Evolutionary conservation across 257 asterid species (phyloP), one percentile per base, ranked within the genome.

Genomic region (Solanum raphanifolium): DNA sequence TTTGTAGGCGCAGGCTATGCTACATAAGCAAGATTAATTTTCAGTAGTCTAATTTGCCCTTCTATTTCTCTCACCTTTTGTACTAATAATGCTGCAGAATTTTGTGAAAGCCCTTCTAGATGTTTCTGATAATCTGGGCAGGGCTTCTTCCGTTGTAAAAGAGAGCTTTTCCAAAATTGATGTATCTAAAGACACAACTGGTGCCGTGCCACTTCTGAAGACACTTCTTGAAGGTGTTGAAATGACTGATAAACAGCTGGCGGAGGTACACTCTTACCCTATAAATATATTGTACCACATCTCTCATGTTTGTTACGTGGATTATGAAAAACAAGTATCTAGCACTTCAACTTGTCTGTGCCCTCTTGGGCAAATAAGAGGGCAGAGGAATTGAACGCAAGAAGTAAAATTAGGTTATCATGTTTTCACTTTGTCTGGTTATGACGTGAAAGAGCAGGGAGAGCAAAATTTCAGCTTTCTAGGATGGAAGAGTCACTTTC

Each of bases 181-280:
- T 88, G 85, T 91, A 60, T 91, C 98, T 83, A 85, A 90, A 79
- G 98, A 94, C 87, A 89, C 93, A 62, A 87, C 91, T 74, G 99
- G 96, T 88, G 94, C 98, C 81, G 94, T 92, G 87, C 94, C 93
- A 73, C 99, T 95, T 85, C 95, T 97, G 84, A 97, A 91, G 90
- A 92, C 94, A 36, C 99, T 97, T 79, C 93, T 97, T 15, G 95
- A 94, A 90, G 99, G 99, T 89, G 99, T 97, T 87, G 99, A 96
- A 88, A 96, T 97, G 99, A 97, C 99, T 41, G 98, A 97, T 39
- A 96, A 95, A 86, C 99, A 97, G 90, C 93, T 97, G 34, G 52
- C 90, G 4, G 99, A 93, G 99, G 99, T 97, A 34, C 83, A n/a
- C 32, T 79, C 41, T 69, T 23, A 76, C 75, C 85, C 87, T 39